These are phyloP conservation scores for Candida mattraensis DNA, from an alignment of 805 yeast genomes.

Conservation along the genomic window DNA sequence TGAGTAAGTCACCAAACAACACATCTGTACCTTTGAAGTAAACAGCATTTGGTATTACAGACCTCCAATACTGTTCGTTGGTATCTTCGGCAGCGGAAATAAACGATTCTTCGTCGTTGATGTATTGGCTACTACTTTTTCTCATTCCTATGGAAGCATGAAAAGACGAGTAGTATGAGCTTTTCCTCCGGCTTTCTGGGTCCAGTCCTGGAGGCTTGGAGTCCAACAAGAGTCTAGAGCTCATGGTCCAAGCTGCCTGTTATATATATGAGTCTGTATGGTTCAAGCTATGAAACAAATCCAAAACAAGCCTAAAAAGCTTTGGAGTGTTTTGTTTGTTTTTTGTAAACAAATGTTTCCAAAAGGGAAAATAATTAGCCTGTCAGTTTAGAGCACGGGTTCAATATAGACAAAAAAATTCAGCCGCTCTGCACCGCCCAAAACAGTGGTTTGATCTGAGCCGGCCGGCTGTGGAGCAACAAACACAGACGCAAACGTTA, in stretches of 20 bases:
- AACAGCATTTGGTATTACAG: slow-evolving; percentile 47
- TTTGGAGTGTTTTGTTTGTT: slow-evolving; percentile 6
- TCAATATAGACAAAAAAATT: no score
- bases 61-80: slow-evolving; percentile 39
- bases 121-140: slow-evolving; percentile 20
- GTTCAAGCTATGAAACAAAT: slow-evolving; percentile 8
- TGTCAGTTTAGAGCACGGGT: no score
- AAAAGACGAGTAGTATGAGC: slow-evolving; percentile 21
- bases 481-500: no score
- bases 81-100: slow-evolving; percentile 15
- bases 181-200: no score
- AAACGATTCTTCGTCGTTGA: slow-evolving; percentile 14
- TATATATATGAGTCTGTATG: no score
- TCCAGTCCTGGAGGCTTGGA: no score
- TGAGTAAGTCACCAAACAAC: slow-evolving; percentile 45
- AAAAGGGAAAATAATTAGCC: slow-evolving; percentile 8
- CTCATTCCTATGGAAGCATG: slow-evolving; percentile 21
- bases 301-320: slow-evolving; percentile 7
- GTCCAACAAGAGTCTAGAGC: no score
- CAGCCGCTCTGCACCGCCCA: no score
- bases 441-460: no score
- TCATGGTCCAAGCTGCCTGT: no score
- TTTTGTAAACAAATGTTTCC: slow-evolving; percentile 14
- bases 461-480: no score
- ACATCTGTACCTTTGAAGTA: slow-evolving; percentile 53